Evolutionary conservation across 768 basidiomycete genomes (phyloP).

Genomic region (Mycena galopus): DNA sequence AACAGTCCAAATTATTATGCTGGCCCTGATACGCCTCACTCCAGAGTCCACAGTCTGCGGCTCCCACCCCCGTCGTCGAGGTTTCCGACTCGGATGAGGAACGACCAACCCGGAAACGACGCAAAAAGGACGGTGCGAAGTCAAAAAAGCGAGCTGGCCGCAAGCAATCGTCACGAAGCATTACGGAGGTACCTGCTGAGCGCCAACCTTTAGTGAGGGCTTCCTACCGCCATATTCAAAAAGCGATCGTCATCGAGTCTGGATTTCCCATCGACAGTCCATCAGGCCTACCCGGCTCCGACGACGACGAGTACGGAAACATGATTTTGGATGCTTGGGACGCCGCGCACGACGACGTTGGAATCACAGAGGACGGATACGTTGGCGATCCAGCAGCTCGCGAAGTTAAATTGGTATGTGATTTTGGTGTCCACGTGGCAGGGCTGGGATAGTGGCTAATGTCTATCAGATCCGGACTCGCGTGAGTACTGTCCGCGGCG

Average conservation of each 20-base stretch:
- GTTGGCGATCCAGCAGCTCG: not conserved
- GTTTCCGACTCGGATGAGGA: not conserved
- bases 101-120: not conserved
- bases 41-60: too few species aligned
- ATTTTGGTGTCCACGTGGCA: not conserved
- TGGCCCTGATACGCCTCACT: too few species aligned
- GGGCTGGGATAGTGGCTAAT: not conserved
- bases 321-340: not conserved
- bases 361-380: not conserved
- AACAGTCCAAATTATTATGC: too few species aligned
- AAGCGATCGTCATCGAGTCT: not conserved
- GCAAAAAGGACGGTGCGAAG: not conserved
- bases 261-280: not conserved
- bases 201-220: not conserved
- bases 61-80: not conserved
- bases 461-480: not conserved
- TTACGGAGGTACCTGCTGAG: not conserved
- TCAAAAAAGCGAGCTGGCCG: not conserved
- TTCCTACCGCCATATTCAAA: not conserved
- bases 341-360: not conserved
- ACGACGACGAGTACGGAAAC: not conserved
- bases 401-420: not conserved
- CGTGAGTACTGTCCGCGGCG: not conserved
- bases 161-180: not conserved
- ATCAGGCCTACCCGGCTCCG: not conserved